Evolutionary conservation across 1,284 basidiomycete genomes (phyloP), one percentile per base, ranked within the genome.

Genomic region (Puccinia sorghi): DNA sequence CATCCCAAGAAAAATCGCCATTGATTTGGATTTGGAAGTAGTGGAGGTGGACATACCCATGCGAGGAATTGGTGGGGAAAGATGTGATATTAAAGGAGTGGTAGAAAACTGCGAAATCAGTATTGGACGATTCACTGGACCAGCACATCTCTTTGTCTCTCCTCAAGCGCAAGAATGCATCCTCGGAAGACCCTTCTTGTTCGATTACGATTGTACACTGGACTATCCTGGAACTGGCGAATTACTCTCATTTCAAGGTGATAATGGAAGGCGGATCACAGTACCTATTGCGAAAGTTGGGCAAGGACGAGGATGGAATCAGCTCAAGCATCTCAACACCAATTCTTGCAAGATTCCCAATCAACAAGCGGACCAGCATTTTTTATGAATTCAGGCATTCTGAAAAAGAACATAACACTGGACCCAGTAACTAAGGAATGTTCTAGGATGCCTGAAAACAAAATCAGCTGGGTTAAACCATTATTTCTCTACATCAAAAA

Each of bases 31-130:
- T 5, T 15, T 63, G 8, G 61, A 63, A 63, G 61, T 63, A 39
- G 61, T 63, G 20, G 17, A 63, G 17, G 61, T 63, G 32, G 61
- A 63, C 32, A 63, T 63, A 9, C 61, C 61, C 15, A 63, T 63
- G 61, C 37, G 15, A 17, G 61, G 61, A 37, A 22, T 63, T 39
- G 61, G 61, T 13, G 61, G 61, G 9, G 61, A 63, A 39, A 3
- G n/a, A 17, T 63, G 61, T 20, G n/a, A 63, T 20, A 63, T 63
- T 13, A 63, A 43, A 17, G 61, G 61, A 39, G 61, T 63, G 27
- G 61, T 63, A 13, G 61, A 63, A 39, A 63, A 63, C 39, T 63
- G 32, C 8, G 15, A 20, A 9, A 43, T 63, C 39, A 39, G 20
- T 5, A 63, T 63, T 39, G 57, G 57, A 32, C 22, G 17, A 61